phyloP scores from a whole-genome alignment of 768 basidiomycete genomes.

The Tulasnella calospora region DNA sequence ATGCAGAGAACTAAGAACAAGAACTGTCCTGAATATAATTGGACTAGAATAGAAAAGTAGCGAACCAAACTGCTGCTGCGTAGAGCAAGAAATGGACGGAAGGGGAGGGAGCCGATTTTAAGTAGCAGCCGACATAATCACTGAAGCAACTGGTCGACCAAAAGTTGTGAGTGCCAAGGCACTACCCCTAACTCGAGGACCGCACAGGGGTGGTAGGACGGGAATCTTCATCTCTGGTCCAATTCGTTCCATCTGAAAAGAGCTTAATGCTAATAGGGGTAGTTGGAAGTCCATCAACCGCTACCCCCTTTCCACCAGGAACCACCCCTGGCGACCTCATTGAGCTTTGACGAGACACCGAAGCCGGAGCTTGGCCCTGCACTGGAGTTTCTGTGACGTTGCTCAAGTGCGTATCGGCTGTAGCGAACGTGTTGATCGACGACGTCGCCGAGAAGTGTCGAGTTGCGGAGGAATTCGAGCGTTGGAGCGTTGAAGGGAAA shows the following conservation, averaged over 20 bases:
- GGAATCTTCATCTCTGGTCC: background rate
- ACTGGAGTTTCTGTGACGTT: background rate
- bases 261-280: conserved; percentile 1
- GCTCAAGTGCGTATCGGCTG: background rate
- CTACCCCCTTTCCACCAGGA: background rate
- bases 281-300: background rate
- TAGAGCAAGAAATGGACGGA: no score
- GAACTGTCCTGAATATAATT: background rate
- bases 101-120: no score
- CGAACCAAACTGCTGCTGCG: no score
- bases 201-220: background rate
- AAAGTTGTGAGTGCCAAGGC: background rate
- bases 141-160: background rate
- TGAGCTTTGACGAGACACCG: background rate
- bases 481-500: background rate
- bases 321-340: background rate
- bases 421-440: background rate
- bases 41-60: no score
- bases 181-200: background rate
- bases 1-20: background rate
- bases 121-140: no score
- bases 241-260: background rate
- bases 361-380: background rate
- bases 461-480: background rate
- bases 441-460: background rate